Percentiles rank a stretch among this genome's conserved stretches.
phyloP scores from a whole-genome alignment of 768 basidiomycete species.

The Trametes sanguinea region DNA sequence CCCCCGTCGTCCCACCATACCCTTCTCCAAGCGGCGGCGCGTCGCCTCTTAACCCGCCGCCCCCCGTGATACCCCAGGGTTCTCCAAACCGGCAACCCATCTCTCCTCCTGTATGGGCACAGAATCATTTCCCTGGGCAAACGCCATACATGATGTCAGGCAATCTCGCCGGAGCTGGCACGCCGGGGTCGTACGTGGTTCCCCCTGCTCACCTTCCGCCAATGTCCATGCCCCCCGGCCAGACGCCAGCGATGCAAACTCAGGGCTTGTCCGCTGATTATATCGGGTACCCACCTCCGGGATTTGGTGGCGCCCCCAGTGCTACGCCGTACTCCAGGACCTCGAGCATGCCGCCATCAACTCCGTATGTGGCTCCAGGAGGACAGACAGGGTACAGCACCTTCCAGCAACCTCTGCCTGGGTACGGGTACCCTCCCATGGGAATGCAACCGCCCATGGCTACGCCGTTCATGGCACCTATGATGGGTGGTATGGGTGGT shows the following conservation, averaged over 20 bases:
- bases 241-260: conserved; percentile 11
- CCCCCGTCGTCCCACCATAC: conserved; percentile 36
- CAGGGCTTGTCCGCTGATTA: conserved; percentile 35
- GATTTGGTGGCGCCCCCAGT: neutral
- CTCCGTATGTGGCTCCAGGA: conserved; percentile 18
- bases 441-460: conserved; percentile 11
- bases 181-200: conserved; percentile 36
- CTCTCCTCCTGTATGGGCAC: conserved; percentile 25
- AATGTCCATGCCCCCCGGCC: neutral
- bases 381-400: conserved; percentile 13
- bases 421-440: conserved; percentile 5
- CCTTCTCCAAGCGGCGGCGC: conserved; percentile 28
- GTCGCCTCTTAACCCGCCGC: conserved; percentile 19
- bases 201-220: conserved; percentile 33
- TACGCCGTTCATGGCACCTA: conserved; percentile 18
- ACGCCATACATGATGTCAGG: conserved; percentile 25
- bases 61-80: conserved; percentile 32
- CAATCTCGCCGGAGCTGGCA: neutral
- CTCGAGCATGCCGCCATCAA: conserved; percentile 9
- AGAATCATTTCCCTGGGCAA: conserved; percentile 20
- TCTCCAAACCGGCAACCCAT: conserved; percentile 24
- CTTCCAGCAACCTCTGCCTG: conserved; percentile 16
- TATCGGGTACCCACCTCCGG: conserved; percentile 30
- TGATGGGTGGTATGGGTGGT: conserved; percentile 18
- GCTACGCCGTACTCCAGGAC: conserved; percentile 8